These are phyloP conservation scores for Lentithecium fluviatile DNA, from an alignment of 495 filamentous ascomycete species.

Conservation along the genomic window DNA sequence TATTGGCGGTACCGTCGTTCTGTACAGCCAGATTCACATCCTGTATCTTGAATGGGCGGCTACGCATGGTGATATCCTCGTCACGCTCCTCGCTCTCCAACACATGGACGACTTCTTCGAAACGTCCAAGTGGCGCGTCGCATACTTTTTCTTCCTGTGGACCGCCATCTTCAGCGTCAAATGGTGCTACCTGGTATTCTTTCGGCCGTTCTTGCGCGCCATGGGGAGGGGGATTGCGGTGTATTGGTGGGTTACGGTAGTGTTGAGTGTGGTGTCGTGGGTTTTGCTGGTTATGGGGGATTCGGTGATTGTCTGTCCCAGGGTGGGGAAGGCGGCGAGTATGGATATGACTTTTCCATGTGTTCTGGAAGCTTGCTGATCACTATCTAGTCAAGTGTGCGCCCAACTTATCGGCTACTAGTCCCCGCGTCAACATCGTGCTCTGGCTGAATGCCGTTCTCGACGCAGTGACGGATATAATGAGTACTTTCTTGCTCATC, in stretches of 20 bases:
- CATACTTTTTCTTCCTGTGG: conserved; percentile 2
- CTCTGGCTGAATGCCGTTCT: neutral
- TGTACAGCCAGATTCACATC: neutral
- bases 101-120: neutral
- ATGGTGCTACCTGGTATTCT: conserved; percentile 9
- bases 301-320: no score
- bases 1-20: neutral
- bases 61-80: neutral
- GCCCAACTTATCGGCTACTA: neutral
- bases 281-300: neutral
- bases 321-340: no score
- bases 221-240: neutral
- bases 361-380: no score
- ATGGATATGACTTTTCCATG: no score
- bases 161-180: conserved; percentile 12
- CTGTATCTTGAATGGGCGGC: neutral
- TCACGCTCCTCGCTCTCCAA: neutral
- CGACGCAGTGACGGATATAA: conserved; percentile 6
- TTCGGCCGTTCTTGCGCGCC: neutral
- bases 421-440: neutral
- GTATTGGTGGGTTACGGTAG: conserved; percentile 3
- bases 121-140: neutral
- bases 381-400: no score
- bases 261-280: neutral
- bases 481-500: neutral